Evolutionary conservation across 2,329 filamentous ascomycete genomes (phyloP).

Genomic region (Aspergillus terreus): DNA sequence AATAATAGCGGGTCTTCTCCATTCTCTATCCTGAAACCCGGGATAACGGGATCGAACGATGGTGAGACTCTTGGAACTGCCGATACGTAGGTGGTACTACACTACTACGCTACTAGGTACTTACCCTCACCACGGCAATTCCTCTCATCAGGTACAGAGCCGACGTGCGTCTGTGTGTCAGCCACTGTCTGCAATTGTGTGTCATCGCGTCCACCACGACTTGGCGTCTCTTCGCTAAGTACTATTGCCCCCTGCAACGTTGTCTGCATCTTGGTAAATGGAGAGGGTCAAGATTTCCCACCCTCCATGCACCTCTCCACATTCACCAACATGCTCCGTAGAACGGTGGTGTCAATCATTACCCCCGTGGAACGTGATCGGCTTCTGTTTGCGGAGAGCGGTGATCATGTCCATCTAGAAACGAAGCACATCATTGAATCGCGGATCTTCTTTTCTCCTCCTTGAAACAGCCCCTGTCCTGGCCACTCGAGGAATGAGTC

Average conservation of each 20-base stretch:
- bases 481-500: no score
- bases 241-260: no score
- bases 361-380: background rate
- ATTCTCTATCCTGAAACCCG: background rate
- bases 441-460: no score
- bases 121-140: background rate
- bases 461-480: no score
- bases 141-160: background rate
- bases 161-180: background rate
- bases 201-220: background rate
- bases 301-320: background rate
- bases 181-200: background rate
- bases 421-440: no score
- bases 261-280: no score
- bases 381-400: background rate
- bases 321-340: background rate
- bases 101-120: background rate
- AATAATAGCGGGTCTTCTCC: background rate
- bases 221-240: background rate
- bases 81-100: background rate
- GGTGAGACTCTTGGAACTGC: background rate
- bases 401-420: background rate
- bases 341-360: background rate
- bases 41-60: background rate
- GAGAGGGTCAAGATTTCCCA: no score